These are phyloP conservation scores for Lycium ferocissimum DNA, from an alignment of 257 asterid genomes.

Conservation along the genomic window DNA sequence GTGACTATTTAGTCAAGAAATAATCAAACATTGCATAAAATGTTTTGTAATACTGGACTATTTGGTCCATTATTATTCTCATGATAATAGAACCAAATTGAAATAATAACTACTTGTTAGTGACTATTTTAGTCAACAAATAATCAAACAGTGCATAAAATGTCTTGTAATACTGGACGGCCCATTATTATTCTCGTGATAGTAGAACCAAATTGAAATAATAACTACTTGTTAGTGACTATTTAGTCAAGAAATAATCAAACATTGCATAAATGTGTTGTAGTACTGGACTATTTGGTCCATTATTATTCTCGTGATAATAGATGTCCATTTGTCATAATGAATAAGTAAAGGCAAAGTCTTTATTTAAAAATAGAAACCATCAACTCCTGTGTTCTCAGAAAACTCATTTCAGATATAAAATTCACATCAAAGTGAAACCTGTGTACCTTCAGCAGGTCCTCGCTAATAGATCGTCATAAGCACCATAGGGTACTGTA, in stretches of 20 bases:
- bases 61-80: not conserved
- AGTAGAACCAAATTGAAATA: not conserved
- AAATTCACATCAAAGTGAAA: constrained; percentile 11
- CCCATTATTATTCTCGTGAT: not conserved
- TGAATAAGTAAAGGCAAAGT: not conserved
- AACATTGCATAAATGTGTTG: not conserved
- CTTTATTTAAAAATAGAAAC: not conserved
- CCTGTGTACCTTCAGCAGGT: not conserved
- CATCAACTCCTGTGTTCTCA: not conserved
- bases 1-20: not conserved
- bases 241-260: not conserved
- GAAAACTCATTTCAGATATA: constrained; percentile 16
- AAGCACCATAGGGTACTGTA: constrained; percentile 18
- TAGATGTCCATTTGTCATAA: not conserved
- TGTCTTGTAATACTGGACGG: not conserved
- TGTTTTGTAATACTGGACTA: not conserved
- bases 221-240: not conserved
- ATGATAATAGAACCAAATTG: constrained; percentile 13
- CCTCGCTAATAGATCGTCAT: not conserved
- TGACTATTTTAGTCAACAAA: not conserved
- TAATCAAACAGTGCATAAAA: not conserved
- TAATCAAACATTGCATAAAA: not conserved
- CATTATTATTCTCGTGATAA: not conserved
- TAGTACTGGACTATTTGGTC: not conserved
- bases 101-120: not conserved